Base-by-base conservation (phyloP, 352 stramenopile genomes). In the Pythium brachiatum region DNA sequence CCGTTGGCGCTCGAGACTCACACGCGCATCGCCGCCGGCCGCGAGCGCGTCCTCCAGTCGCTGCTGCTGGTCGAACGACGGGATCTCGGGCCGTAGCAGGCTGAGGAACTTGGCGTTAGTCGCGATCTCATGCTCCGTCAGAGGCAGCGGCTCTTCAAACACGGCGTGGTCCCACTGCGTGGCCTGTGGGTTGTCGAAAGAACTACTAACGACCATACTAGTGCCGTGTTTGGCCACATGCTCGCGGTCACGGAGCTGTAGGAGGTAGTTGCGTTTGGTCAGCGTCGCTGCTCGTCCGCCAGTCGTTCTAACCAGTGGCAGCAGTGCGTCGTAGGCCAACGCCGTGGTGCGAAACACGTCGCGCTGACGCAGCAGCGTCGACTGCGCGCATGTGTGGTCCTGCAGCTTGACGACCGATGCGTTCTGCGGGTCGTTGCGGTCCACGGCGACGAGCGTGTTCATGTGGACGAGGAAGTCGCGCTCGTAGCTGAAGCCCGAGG, bases 341-440 rank as follows among this genome's bases (percentile, higher is more conserved):
- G 66, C 21, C 31, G 64, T 57, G 16, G 69, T 71, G 1, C 80
- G 78, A 47, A 89, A 89, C n/a, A 86, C 57, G 34, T 75, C 77
- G 39, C 73, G 55, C 25, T 75, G 32, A 13, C 71, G 57, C 18
- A 78, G 58, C 20, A 56, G 43, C 2, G 69, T 48, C 11, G 80
- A 85, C 52, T 73, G 72, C 21, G 53, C 60, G 52, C 68, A 68
- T 27, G 76, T 50, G 48, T 88, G 75, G 34, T 74, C 64, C 23
- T 86, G 70, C 18, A 89, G 56, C 1, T 76, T 75, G 59, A 82
- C 58, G 4, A 89, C 68, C 1, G 69, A 44, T 7, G 74, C 65
- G 57, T 94, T 89, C 6, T 85, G 76, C 3, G 86, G 86, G 55
- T 95, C 81, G 46, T 93, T 93, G 21, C 79, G 77, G 60, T 96